Evolutionary conservation across 106 monocot species (phyloP).

Genomic region (Xerophyta viscosa): DNA sequence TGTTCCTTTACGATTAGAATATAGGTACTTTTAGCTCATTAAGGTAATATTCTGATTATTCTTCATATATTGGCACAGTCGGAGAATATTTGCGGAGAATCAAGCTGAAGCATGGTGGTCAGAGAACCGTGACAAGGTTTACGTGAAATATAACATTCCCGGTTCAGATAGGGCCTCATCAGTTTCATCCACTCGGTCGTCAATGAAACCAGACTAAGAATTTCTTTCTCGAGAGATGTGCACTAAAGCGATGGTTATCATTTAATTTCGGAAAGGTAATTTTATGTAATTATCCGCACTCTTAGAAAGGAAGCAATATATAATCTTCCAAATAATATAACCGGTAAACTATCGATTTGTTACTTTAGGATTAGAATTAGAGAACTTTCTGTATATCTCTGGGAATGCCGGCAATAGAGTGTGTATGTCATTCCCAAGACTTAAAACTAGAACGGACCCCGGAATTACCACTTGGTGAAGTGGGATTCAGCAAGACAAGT

Average conservation of each 20-base stretch:
- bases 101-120: conserved; percentile 96
- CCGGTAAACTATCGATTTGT: no score
- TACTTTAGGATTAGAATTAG: no score
- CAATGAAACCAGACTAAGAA: conserved; percentile 4
- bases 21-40: not conserved
- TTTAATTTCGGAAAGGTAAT: not conserved
- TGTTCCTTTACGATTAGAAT: not conserved
- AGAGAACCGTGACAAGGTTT: conserved; percentile 69
- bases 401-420: no score
- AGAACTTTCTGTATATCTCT: no score
- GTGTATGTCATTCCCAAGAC: no score
- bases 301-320: no score
- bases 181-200: conserved; percentile 26
- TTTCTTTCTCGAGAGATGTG: not conserved
- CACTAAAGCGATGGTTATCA: not conserved
- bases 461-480: no score
- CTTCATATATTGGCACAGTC: conserved; percentile 22
- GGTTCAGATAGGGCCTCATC: conserved; percentile 52
- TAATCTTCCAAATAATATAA: no score
- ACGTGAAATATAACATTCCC: conserved; percentile 72
- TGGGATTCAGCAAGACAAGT: no score
- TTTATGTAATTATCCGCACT: no score
- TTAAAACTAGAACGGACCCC: no score
- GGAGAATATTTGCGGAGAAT: conserved; percentile 87
- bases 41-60: no score